phyloP scores from a whole-genome alignment of 2,329 filamentous ascomycete species.

The Penicillium verrucosum region DNA sequence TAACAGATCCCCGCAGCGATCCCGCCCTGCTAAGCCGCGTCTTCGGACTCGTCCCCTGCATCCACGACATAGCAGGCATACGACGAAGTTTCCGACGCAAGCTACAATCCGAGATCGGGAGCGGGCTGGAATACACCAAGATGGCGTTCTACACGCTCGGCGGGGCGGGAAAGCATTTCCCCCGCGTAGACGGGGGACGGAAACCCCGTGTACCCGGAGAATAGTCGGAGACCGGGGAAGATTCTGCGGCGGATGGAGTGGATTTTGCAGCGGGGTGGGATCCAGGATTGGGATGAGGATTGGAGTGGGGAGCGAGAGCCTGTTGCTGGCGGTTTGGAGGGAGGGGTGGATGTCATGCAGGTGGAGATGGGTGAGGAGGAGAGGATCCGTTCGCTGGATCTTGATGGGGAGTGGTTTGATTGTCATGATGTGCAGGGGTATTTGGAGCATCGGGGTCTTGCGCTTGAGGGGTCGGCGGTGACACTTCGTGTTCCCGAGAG shows the following conservation, averaged over 20 bases:
- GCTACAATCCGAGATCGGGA: slow-evolving; percentile 20
- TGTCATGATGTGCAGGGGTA: slow-evolving; percentile 73
- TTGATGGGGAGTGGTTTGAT: slow-evolving; percentile 74
- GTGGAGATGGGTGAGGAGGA: slow-evolving; percentile 18
- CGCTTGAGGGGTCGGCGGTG: slow-evolving; percentile 28
- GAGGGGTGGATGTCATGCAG: background rate
- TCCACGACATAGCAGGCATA: slow-evolving; percentile 22
- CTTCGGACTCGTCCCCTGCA: slow-evolving; percentile 29
- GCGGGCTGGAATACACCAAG: slow-evolving; percentile 18
- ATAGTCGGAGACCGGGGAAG: slow-evolving; percentile 27
- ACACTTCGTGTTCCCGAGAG: slow-evolving; percentile 25
- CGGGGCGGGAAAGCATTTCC: slow-evolving; percentile 66
- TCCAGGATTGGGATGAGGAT: slow-evolving; percentile 25
- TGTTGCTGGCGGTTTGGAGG: background rate
- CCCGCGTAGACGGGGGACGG: slow-evolving; percentile 39
- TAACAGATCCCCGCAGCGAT: slow-evolving; percentile 37
- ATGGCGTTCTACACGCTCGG: slow-evolving; percentile 48
- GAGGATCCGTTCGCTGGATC: slow-evolving; percentile 52
- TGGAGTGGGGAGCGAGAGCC: slow-evolving; percentile 22
- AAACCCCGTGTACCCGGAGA: slow-evolving; percentile 33
- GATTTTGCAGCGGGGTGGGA: slow-evolving; percentile 18
- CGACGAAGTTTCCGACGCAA: slow-evolving; percentile 14
- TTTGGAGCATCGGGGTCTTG: slow-evolving; percentile 43
- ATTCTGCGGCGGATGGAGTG: slow-evolving; percentile 23
- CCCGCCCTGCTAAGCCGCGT: slow-evolving; percentile 17